phyloP scores from a whole-genome alignment of 2,329 filamentous ascomycete species.

The Aspergillus sp. region DNA sequence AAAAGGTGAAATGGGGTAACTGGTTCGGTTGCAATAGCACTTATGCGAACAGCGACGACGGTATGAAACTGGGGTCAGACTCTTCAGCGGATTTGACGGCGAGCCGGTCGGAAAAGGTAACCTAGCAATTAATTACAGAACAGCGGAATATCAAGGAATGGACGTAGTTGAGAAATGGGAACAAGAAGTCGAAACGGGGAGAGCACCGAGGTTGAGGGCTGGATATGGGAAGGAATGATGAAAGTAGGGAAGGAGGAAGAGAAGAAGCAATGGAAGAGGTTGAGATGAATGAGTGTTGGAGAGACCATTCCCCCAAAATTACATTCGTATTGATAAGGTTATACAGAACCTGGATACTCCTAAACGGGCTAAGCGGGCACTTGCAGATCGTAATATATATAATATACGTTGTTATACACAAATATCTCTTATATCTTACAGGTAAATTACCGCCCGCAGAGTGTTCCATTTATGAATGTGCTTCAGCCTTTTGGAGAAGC shows the following conservation, averaged over 20 bases:
- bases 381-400: not conserved
- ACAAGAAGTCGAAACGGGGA: constrained; percentile 1
- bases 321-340: not conserved
- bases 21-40: not conserved
- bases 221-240: constrained; percentile 11
- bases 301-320: constrained; percentile 4
- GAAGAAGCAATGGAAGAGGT: constrained; percentile 1
- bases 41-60: not conserved
- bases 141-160: not conserved
- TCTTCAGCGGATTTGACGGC: not conserved
- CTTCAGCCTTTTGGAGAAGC: not conserved
- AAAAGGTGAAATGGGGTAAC: constrained; percentile 2
- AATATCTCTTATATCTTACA: not conserved
- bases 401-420: not conserved
- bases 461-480: not conserved
- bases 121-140: not conserved
- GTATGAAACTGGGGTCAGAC: not conserved
- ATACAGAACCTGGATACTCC: not conserved
- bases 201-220: constrained; percentile 4
- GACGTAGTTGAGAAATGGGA: not conserved
- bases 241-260: constrained; percentile 15
- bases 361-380: not conserved
- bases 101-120: not conserved
- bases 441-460: not conserved
- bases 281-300: constrained; percentile 3